Percentiles rank a stretch among this genome's conserved stretches.
Evolutionary conservation across 768 basidiomycete genomes (phyloP).

Genomic region (Psilocybe azurescens): DNA sequence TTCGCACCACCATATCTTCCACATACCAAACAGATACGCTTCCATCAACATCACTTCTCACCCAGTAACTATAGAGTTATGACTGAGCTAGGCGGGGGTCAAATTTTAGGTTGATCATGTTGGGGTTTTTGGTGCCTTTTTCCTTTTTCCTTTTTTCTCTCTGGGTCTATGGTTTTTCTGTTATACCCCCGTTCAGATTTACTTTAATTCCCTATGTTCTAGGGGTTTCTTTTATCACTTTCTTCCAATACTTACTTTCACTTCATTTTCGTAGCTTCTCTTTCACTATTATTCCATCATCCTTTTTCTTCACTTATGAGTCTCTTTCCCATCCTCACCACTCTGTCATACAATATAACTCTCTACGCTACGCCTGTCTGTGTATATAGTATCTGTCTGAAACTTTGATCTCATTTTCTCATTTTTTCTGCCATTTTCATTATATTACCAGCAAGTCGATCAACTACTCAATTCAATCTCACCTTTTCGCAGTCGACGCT

Average conservation of each 20-base stretch:
- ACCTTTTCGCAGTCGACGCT: too few relatives aligned
- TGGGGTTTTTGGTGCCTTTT: background rate
- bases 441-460: background rate
- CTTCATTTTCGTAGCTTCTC: background rate
- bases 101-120: background rate
- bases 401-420: background rate
- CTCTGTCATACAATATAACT: background rate
- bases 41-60: background rate
- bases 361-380: background rate
- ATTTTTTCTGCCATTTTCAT: background rate
- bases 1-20: background rate
- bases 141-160: background rate
- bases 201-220: background rate
- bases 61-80: background rate
- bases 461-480: background rate
- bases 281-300: slow-evolving; percentile 1
- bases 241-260: background rate
- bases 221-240: background rate
- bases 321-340: background rate
- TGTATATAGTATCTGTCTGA: too few relatives aligned
- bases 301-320: background rate
- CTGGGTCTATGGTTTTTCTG: slow-evolving; percentile 1
- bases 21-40: background rate
- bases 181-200: slow-evolving; percentile 1
- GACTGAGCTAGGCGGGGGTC: background rate